These are phyloP conservation scores for Perilla frutescens DNA, from an alignment of 257 asterid genomes.

Conservation along the genomic window DNA sequence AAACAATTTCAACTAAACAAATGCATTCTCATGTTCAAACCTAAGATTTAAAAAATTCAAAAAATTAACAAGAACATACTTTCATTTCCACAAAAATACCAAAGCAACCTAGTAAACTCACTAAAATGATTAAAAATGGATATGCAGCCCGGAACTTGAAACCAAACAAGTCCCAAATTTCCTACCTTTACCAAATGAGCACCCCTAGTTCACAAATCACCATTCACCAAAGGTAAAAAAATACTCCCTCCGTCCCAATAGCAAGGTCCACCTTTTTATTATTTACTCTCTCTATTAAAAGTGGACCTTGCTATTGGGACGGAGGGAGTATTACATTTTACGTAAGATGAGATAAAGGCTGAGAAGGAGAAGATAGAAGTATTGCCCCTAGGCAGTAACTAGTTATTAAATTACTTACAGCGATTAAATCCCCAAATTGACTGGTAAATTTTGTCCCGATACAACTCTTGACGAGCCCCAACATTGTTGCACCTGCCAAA, in stretches of 20 bases:
- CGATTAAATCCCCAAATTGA: constrained; percentile 92
- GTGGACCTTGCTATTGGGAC: too few species aligned
- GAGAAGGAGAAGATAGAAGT: background rate
- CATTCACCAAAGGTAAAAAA: background rate
- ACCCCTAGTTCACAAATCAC: background rate
- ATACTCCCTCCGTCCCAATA: too few species aligned
- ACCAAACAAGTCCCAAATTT: background rate
- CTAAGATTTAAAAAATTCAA: background rate
- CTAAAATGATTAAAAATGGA: background rate
- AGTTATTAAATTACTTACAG: constrained; percentile 59
- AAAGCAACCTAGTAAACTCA: background rate
- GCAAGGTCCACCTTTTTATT: too few species aligned
- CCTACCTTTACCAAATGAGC: background rate
- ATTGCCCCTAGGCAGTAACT: constrained; percentile 12
- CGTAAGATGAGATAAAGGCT: background rate
- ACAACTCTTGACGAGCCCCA: constrained; percentile 92
- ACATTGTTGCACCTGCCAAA: constrained; percentile 77
- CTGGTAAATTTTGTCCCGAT: constrained; percentile 96
- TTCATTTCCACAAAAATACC: background rate
- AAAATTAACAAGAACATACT: background rate
- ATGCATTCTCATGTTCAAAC: background rate
- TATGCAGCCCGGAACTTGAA: background rate
- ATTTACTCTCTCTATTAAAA: too few species aligned
- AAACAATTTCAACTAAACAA: background rate
- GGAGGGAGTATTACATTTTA: background rate